Percentiles rank a stretch among this genome's conserved stretches.
Conservation (phyloP, 306 rosid species). For the Dryas drummondii region DNA sequence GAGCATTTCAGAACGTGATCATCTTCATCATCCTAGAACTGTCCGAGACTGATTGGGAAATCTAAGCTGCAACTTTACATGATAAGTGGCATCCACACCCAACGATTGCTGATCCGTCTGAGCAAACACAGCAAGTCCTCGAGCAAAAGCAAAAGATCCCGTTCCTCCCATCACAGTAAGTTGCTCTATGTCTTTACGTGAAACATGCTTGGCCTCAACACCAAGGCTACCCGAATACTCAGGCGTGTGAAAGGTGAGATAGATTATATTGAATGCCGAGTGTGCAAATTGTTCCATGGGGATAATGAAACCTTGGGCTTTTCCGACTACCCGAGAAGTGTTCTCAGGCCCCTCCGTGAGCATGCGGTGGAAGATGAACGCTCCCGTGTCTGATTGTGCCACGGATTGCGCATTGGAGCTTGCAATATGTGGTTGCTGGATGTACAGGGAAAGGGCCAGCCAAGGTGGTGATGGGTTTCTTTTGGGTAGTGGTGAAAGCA, state of each 20-base stretch:
- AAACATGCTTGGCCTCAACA: constrained; percentile 45
- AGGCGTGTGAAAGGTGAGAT: constrained; percentile 61
- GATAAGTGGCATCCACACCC: constrained; percentile 42
- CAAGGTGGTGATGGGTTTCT: constrained; percentile 38
- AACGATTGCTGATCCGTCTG: constrained; percentile 23
- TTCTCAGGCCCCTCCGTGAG: constrained; percentile 76
- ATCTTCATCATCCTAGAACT: constrained; percentile 29
- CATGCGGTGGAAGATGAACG: constrained; percentile 54
- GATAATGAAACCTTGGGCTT: constrained; percentile 71
- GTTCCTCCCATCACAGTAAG: constrained; percentile 78
- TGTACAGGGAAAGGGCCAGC: constrained; percentile 72
- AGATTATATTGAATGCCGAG: constrained; percentile 67
- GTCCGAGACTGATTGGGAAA: constrained; percentile 42
- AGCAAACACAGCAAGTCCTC: constrained; percentile 63
- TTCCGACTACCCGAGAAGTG: constrained; percentile 62
- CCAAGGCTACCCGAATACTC: constrained; percentile 69
- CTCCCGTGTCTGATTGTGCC: constrained; percentile 30
- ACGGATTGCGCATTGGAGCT: constrained; percentile 27
- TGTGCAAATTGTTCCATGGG: constrained; percentile 54
- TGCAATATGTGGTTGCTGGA: constrained; percentile 54
- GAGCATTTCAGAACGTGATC: background rate
- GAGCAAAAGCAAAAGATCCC: constrained; percentile 87
- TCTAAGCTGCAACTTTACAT: constrained; percentile 58
- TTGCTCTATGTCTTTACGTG: constrained; percentile 36
- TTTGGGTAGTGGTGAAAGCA: constrained; percentile 57